These are phyloP conservation scores for Hymenoscyphus infarciens DNA, from an alignment of 2,329 filamentous ascomycete species.

Conservation along the genomic window DNA sequence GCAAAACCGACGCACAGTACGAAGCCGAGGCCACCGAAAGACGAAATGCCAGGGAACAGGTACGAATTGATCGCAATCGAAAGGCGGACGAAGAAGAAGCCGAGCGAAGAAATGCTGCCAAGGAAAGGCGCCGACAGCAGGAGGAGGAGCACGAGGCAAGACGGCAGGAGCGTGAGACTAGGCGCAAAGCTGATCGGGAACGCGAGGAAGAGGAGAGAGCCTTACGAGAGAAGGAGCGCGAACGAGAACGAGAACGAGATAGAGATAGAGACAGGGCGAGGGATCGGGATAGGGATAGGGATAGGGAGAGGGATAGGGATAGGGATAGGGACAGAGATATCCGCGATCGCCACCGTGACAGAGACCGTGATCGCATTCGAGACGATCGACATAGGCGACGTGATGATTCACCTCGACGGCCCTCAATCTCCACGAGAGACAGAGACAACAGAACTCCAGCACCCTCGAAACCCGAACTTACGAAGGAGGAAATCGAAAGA, in stretches of 20 bases:
- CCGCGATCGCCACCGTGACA: slow-evolving; percentile 35
- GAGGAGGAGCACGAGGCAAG: slow-evolving; percentile 22
- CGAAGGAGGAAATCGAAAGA: slow-evolving; percentile 34
- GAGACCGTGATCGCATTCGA: slow-evolving; percentile 21
- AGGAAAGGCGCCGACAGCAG: slow-evolving; percentile 29
- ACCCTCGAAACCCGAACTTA: slow-evolving; percentile 27
- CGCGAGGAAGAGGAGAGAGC: slow-evolving; percentile 18
- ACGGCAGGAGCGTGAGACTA: slow-evolving; percentile 23
- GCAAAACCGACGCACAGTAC: slow-evolving; percentile 73
- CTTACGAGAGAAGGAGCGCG: slow-evolving; percentile 22
- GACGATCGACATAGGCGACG: slow-evolving; percentile 30
- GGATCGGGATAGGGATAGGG: slow-evolving; percentile 32
- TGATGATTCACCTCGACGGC: slow-evolving; percentile 24
- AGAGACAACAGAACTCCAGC: slow-evolving; percentile 16
- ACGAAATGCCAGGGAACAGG: slow-evolving; percentile 54
- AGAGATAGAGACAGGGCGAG: slow-evolving; percentile 29
- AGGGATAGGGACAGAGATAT: slow-evolving; percentile 36
- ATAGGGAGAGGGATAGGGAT: slow-evolving; percentile 30
- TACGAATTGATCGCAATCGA: slow-evolving; percentile 45
- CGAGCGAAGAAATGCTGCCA: slow-evolving; percentile 40
- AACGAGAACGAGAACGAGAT: slow-evolving; percentile 36
- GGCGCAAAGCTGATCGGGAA: slow-evolving; percentile 25
- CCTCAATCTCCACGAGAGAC: slow-evolving; percentile 15
- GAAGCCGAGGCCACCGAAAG: slow-evolving; percentile 61
- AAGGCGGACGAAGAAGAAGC: slow-evolving; percentile 44